Evolutionary conservation across 2,329 filamentous ascomycete species (phyloP).

Genomic region (Verticillium isaacii): DNA sequence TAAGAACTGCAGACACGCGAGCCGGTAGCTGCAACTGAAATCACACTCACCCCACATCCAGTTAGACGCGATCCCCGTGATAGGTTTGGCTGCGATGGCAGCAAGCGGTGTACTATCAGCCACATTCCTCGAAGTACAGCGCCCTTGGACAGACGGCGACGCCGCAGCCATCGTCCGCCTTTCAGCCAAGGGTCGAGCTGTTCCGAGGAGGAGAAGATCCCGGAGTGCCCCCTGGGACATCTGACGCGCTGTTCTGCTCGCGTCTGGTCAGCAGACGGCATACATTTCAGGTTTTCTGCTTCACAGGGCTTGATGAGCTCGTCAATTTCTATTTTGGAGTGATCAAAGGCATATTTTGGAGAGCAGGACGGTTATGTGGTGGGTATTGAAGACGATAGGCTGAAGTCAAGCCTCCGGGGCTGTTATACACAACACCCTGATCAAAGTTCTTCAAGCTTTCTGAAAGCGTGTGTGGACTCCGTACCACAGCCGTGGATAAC

Average conservation of each 20-base stretch:
- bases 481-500: neutral
- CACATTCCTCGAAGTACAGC: no score
- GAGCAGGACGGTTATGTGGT: neutral
- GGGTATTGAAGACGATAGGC: neutral
- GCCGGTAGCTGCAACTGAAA: no score
- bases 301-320: neutral
- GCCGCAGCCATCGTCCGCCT: no score
- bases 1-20: no score
- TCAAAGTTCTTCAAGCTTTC: slow-evolving; percentile 4
- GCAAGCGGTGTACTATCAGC: no score
- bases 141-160: no score
- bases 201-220: no score
- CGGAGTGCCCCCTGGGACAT: neutral
- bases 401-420: no score
- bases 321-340: neutral
- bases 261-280: neutral
- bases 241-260: neutral
- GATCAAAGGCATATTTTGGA: neutral
- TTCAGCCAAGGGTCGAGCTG: no score
- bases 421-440: neutral
- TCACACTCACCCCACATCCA: no score
- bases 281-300: neutral
- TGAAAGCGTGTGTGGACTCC: slow-evolving; percentile 1
- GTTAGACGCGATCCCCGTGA: no score
- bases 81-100: no score